Evolutionary conservation across 345 rosid genomes (phyloP), one percentile per base, ranked within the genome.

Genomic region (Populus tremula): DNA sequence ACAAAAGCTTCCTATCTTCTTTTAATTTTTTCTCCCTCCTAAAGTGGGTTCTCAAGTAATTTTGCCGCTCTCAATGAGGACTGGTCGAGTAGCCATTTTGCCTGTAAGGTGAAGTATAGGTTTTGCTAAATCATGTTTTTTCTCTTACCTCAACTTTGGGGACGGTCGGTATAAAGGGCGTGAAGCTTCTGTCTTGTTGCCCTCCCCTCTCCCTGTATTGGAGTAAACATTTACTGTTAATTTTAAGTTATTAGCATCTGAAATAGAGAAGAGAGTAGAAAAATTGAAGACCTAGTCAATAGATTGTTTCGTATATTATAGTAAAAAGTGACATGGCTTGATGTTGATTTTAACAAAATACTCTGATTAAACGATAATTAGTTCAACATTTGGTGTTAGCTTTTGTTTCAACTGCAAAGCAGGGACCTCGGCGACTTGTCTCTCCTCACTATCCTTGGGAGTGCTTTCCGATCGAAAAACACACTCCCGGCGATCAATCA

Each of bases 71-170:
- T 17, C 47, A 41, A 43, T 10, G n/a, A 17, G 71, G 76, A 76
- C 74, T 73, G 71, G 29, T 23, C 23, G 64, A 78, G 69, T 77
- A 75, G 77, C 80, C 82, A 77, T 87, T 84, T 82, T 82, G 86
- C 81, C 82, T 82, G 86, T 88, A 83, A 71, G 81, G 80, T 79
- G 83, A 72, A 77, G 62, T 71, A 80, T 83, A 88, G 87, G 78
- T 77, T 75, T 73, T 70, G 63, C 49, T n/a, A 72, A 78, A 71
- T 85, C 72, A 81, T 72, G 84, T 73, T 67, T 74, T 65, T 50
- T 33, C 36, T 4, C 36, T 39, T 67, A 78, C 69, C 67, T 66
- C 38, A 39, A 49, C 74, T 70, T 62, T 18, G 76, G 78, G 82
- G 79, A 84, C 82, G 85, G 81, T 63, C 35, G 80, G 72, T 72